phyloP scores from a whole-genome alignment of 1,139 yeast genomes.

The Pichia sorboxylosa region DNA sequence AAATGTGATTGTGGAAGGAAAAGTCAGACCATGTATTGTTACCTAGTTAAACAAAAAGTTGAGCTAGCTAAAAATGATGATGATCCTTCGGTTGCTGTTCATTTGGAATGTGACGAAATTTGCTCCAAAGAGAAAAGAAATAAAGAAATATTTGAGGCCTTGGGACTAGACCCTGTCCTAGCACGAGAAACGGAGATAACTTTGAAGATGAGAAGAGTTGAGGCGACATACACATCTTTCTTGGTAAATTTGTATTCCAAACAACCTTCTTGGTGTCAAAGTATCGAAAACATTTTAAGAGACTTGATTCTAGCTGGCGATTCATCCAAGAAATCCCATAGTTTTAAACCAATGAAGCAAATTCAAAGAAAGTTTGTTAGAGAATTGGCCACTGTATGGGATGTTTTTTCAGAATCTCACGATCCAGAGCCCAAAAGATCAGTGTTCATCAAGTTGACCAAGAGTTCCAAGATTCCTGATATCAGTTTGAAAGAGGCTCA shows the following conservation, averaged over 20 bases:
- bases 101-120: constrained; percentile 46
- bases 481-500: constrained; percentile 26
- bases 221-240: constrained; percentile 32
- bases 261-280: constrained; percentile 54
- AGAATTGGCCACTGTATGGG: constrained; percentile 48
- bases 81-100: constrained; percentile 1
- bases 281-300: constrained; percentile 43
- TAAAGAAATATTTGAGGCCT: constrained; percentile 50
- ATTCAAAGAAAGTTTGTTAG: constrained; percentile 66
- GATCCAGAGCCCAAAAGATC: constrained; percentile 73
- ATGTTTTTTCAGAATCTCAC: constrained; percentile 58
- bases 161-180: constrained; percentile 20
- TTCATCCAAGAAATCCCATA: constrained; percentile 27
- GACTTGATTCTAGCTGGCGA: constrained; percentile 6
- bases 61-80: constrained; percentile 1
- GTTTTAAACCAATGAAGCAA: constrained; percentile 63
- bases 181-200: constrained; percentile 8
- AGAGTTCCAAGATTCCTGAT: constrained; percentile 23
- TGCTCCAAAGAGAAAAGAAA: constrained; percentile 57
- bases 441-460: constrained; percentile 44
- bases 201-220: constrained; percentile 15
- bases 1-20: constrained; percentile 58
- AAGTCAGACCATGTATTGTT: constrained; percentile 34
- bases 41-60: constrained; percentile 23
- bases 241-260: constrained; percentile 33